phyloP scores from a whole-genome alignment of 2,329 filamentous ascomycete genomes.

The Grosmannia serpens region DNA sequence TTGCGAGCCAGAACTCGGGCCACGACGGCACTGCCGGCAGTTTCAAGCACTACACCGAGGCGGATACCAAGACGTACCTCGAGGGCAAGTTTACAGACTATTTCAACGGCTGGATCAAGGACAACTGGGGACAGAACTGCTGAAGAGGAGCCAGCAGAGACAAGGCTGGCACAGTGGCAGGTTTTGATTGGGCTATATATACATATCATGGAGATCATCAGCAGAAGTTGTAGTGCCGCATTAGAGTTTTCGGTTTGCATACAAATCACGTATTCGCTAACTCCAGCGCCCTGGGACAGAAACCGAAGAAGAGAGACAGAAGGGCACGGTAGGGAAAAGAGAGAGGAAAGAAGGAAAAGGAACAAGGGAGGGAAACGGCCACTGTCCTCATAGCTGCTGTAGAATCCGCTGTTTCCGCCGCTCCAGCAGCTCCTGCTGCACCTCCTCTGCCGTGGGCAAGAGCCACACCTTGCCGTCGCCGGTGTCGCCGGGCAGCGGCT shows the following conservation, averaged over 20 bases:
- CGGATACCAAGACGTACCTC: conserved; percentile 39
- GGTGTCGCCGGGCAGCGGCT: conserved; percentile 73
- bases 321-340: neutral
- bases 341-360: neutral
- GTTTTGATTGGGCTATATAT: neutral
- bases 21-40: conserved; percentile 25
- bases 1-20: conserved; percentile 31
- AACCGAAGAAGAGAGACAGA: neutral
- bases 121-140: conserved; percentile 44
- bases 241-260: no score
- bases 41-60: conserved; percentile 26
- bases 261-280: neutral
- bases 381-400: conserved; percentile 44
- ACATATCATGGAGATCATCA: neutral
- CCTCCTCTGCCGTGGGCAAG: conserved; percentile 76
- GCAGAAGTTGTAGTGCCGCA: neutral
- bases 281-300: neutral
- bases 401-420: conserved; percentile 71
- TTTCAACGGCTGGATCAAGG: conserved; percentile 44
- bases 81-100: conserved; percentile 44
- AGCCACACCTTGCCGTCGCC: conserved; percentile 77
- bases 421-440: conserved; percentile 88
- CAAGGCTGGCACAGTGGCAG: neutral
- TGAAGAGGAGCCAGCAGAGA: conserved; percentile 12
- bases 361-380: neutral